These are phyloP conservation scores for Monosporascus sp. DNA, from an alignment of 2,329 filamentous ascomycete species.

Conservation along the genomic window DNA sequence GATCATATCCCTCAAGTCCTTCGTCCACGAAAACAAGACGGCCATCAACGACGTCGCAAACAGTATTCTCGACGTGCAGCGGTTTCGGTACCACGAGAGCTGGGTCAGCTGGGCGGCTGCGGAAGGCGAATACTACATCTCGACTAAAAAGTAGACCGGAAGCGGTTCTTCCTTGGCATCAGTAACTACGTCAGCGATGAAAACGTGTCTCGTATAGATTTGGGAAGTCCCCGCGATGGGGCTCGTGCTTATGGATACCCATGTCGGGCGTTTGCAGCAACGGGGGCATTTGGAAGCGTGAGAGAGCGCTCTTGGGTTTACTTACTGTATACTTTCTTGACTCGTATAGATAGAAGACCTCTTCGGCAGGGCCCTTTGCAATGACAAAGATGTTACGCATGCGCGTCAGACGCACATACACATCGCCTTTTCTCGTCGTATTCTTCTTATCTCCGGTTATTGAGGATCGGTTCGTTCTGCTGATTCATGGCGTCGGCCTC, in stretches of 20 bases:
- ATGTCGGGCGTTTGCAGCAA: not conserved
- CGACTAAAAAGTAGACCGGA: constrained; percentile 59
- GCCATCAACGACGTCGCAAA: constrained; percentile 70
- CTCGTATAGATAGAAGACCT: constrained; percentile 15
- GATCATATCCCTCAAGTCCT: constrained; percentile 88
- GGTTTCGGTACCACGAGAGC: constrained; percentile 53
- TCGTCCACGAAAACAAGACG: constrained; percentile 75
- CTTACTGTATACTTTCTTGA: constrained; percentile 21
- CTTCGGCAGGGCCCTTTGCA: constrained; percentile 14
- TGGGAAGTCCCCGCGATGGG: constrained; percentile 5
- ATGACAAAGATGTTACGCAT: constrained; percentile 1
- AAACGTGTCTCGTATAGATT: not conserved
- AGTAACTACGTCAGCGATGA: not conserved
- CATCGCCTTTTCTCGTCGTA: constrained; percentile 1
- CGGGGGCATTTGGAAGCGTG: not conserved
- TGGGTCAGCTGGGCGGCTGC: constrained; percentile 92
- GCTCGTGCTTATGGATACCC: not conserved
- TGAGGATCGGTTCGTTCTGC: constrained; percentile 44
- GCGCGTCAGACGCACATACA: not conserved
- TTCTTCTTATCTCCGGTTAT: constrained; percentile 17
- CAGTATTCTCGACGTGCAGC: constrained; percentile 73
- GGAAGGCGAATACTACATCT: constrained; percentile 82
- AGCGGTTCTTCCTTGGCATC: constrained; percentile 6
- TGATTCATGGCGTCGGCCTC: constrained; percentile 86
- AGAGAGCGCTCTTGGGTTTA: constrained; percentile 8